A percentile compares a stretch with the other conserved stretches of the same genome.
phyloP scores from a whole-genome alignment of 2,329 filamentous ascomycete species.

The Diaporthe nobilis region DNA sequence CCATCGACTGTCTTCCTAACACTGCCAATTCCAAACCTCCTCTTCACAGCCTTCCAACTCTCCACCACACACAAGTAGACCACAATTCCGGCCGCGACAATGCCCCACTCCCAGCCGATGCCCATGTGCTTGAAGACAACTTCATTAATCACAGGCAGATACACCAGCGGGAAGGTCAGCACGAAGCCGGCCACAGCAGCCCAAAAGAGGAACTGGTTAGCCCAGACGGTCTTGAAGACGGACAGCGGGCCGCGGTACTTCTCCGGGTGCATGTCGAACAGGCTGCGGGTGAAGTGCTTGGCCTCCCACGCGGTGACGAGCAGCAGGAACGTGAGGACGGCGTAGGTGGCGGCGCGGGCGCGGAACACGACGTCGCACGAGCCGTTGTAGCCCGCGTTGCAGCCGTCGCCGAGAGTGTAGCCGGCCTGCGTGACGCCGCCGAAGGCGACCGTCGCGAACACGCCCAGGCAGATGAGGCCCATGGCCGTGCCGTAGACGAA shows the following conservation, averaged over 20 bases:
- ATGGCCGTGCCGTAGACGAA: conserved; percentile 76
- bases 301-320: conserved; percentile 82
- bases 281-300: conserved; percentile 77
- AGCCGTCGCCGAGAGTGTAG: conserved; percentile 65
- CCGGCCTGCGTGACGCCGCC: conserved; percentile 47
- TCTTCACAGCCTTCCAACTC: conserved; percentile 78
- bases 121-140: conserved; percentile 78
- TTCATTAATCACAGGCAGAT: conserved; percentile 77
- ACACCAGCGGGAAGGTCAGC: conserved; percentile 74
- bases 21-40: conserved; percentile 2
- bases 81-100: conserved; percentile 72
- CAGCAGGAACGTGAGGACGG: conserved; percentile 77
- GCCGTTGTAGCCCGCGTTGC: conserved; percentile 68
- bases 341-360: conserved; percentile 78
- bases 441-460: conserved; percentile 74
- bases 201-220: conserved; percentile 78
- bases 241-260: conserved; percentile 63
- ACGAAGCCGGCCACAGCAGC: conserved; percentile 73
- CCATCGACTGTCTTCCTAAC: conserved; percentile 16
- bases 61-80: conserved; percentile 76
- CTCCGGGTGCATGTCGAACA: conserved; percentile 76
- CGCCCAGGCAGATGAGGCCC: conserved; percentile 71
- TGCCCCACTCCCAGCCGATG: conserved; percentile 80
- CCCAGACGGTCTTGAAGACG: conserved; percentile 73
- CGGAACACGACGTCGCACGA: conserved; percentile 72